These are phyloP conservation scores for Centrapalus pauciflorus DNA, from an alignment of 129 eudicot species.

Conservation along the genomic window DNA sequence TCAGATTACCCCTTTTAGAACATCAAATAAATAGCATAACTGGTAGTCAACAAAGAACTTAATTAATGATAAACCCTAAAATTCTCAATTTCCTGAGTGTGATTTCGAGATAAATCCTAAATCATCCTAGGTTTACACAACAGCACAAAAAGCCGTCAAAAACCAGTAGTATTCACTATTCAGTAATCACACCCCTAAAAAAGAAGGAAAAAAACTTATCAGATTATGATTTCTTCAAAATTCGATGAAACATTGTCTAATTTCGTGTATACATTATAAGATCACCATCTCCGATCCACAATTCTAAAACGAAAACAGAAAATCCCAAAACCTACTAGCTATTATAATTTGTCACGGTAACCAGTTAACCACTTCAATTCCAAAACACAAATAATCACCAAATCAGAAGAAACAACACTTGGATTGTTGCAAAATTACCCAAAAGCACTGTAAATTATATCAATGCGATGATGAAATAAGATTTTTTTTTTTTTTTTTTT, in stretches of 20 bases:
- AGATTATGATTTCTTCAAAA: neutral
- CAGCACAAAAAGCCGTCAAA: neutral
- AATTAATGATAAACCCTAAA: neutral
- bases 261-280: neutral
- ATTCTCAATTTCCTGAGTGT: neutral
- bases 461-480: neutral
- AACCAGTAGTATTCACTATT: too few species aligned
- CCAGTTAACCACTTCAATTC: conserved; percentile 1
- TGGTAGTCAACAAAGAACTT: neutral
- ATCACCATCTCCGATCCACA: neutral
- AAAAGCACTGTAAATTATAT: neutral
- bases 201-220: neutral
- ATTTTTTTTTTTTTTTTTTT: neutral
- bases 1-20: neutral
- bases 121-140: neutral
- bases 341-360: conserved; percentile 3
- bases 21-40: neutral
- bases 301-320: neutral
- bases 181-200: neutral
- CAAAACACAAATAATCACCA: neutral
- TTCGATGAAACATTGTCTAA: neutral
- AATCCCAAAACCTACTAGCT: conserved; percentile 2
- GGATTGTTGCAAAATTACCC: neutral
- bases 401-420: neutral
- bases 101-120: conserved; percentile 9